Base-by-base conservation (phyloP, 1,284 basidiomycete genomes). In the Melampsora americana region DNA sequence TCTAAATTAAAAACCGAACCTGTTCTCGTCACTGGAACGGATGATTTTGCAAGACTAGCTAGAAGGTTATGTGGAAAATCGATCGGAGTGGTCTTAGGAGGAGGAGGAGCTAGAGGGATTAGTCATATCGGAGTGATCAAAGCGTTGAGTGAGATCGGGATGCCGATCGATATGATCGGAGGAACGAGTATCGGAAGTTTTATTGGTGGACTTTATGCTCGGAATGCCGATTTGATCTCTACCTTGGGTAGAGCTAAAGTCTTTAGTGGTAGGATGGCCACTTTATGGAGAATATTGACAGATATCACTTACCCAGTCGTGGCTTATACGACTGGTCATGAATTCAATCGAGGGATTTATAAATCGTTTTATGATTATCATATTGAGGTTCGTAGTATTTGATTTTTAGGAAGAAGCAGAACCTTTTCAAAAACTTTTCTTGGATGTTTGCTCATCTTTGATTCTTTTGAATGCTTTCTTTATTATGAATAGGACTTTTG, bases 291-390 rank as follows among this genome's bases (percentile, higher is more conserved):
- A 66, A 90, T 98, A 71, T 84, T 97, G 68, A 95, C 92, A 11
- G 95, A 98, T 84, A 89, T 98, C 68, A 99, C 95, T 7, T 99
- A 97, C 83, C 96, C 95, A 0, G 89, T 96, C 35, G 93, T 96
- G 59, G 94, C 95, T 3, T 99, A 99, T 83, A 99, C 95, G 0
- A 99, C 96, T 32, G 95, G 93, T 79, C 78, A 88, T 82, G 79
- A 79, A 64, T 80, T 79, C 79, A 80, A 81, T 66, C 42, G 78
- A 64, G 80, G 77, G 61, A 77, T 78, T 59, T 68, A 79, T 61
- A 79, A 79, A 62, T 77, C 2, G 48, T 66, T 66, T 50, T 42
- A 69, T 46, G 80, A 78, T 64, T 74, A 68, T 53, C 69, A 56
- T 65, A 77, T 76, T 26, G 71, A 30, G 62, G 60, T 72, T 26